Evolutionary conservation across 1,284 basidiomycete species (phyloP), one percentile per base, ranked within the genome.

Genomic region (Fomitopsis palustris): DNA sequence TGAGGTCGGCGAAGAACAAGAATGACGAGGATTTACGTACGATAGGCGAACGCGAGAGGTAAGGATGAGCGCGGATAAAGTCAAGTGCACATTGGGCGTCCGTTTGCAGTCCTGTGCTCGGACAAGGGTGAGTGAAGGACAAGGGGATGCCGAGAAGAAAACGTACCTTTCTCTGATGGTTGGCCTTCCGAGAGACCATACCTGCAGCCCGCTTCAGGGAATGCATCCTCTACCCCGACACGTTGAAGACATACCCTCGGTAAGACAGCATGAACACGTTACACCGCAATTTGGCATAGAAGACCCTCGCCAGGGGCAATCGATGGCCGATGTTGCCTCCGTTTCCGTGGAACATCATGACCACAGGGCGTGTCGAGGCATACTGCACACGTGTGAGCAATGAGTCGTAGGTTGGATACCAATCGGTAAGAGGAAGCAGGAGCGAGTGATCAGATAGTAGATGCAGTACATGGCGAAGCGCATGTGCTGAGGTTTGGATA

Each of bases 261-360:
- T 96, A 96, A 55, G 90, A 93, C 61, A 95, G 75, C 87, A 95
- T 93, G 41, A 96, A 75, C 8, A 96, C 92, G 70, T 96, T 96
- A 74, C 92, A 95, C 17, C 90, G 81, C 82, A 95, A 87, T 66
- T 87, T 86, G 47, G 85, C 77, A 70, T 85, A 94, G 72, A 98
- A 96, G 35, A 95, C 84, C 59, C 86, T 85, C 0, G 93, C 96
- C 14, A 98, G 78, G 0, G 96, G 96, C 68, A 99, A 83, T 19
- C 96, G 83, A 71, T 98, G 96, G 0, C 90, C 90, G 42, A 84
- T 76, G 65, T 92, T 92, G 53, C 87, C 93, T 55, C 77, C 95
- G 69, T 96, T 96, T 10, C 95, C 95, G 66, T 96, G 94, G 64
- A 96, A 93, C 85, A 96, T 92, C 56, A 96, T 72, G 1, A 96